Percentiles rank a stretch among this genome's conserved stretches.
phyloP scores from a whole-genome alignment of 768 basidiomycete species.

The Mycena polygramma region DNA sequence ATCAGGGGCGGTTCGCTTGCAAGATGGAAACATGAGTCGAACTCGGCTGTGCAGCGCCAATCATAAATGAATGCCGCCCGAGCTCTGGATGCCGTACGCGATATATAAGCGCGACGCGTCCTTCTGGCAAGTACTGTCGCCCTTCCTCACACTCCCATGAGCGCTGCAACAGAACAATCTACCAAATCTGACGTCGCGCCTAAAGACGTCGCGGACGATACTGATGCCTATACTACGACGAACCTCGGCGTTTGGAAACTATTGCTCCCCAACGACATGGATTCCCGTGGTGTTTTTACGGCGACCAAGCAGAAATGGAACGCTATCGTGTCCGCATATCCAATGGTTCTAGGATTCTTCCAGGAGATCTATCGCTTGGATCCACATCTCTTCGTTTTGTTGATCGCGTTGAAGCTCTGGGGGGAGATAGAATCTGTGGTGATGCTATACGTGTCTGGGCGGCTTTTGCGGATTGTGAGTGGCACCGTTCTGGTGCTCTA shows the following conservation, averaged over 20 bases:
- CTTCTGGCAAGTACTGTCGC: too few relatives aligned
- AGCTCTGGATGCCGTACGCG: too few relatives aligned
- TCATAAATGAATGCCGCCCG: too few relatives aligned
- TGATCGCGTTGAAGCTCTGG: constrained; percentile 27
- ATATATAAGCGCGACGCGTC: too few relatives aligned
- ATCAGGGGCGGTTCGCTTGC: too few relatives aligned
- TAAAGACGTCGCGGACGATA: background rate
- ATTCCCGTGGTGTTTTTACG: background rate
- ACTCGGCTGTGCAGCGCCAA: too few relatives aligned
- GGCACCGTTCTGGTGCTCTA: background rate
- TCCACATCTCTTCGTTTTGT: constrained; percentile 9
- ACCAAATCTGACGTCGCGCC: too few relatives aligned
- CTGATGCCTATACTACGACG: constrained; percentile 5
- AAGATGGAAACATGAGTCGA: too few relatives aligned
- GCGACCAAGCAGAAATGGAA: constrained; percentile 16
- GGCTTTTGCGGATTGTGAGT: constrained; percentile 16
- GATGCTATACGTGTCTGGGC: constrained; percentile 20
- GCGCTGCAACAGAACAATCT: too few relatives aligned
- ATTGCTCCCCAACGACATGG: constrained; percentile 15
- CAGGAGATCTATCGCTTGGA: constrained; percentile 19
- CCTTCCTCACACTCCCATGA: too few relatives aligned
- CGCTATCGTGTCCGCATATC: constrained; percentile 7
- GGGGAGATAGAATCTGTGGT: constrained; percentile 21
- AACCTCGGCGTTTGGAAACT: constrained; percentile 30
- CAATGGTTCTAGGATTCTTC: constrained; percentile 20